phyloP scores from a whole-genome alignment of 2,329 filamentous ascomycete species.

The Monosporascus sp. region DNA sequence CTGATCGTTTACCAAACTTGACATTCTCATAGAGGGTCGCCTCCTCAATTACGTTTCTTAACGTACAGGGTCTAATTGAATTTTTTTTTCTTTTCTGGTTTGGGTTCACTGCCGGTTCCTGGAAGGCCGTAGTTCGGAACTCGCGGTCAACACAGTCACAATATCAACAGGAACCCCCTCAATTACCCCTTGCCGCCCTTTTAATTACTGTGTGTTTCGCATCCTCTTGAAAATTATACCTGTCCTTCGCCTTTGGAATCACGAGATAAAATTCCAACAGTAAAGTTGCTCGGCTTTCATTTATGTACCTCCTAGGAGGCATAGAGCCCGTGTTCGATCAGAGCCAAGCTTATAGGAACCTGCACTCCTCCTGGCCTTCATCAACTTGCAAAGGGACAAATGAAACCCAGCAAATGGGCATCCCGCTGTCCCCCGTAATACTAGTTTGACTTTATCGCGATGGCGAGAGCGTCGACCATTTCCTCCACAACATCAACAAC shows the following conservation, averaged over 20 bases:
- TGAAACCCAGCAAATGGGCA: constrained; percentile 10
- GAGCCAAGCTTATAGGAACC: neutral
- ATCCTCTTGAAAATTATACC: no score
- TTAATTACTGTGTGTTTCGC: neutral
- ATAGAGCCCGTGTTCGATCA: neutral
- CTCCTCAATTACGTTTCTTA: neutral
- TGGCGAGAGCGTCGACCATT: constrained; percentile 9
- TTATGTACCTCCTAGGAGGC: neutral
- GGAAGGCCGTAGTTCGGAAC: constrained; percentile 5
- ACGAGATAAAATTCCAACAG: neutral
- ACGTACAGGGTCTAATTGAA: neutral
- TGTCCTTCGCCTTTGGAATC: no score
- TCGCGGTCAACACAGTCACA: neutral
- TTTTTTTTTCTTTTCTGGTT: neutral
- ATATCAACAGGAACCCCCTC: neutral
- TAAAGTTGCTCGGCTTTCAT: neutral
- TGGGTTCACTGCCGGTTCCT: neutral
- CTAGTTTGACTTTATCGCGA: neutral
- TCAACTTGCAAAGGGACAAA: neutral
- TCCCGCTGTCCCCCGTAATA: neutral
- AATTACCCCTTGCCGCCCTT: neutral
- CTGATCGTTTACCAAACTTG: neutral
- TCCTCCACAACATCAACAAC: constrained; percentile 12
- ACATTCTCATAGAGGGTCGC: no score
- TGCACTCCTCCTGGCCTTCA: neutral